Percentiles rank a stretch among this genome's conserved stretches.
phyloP scores from a whole-genome alignment of 805 yeast species.

The Clavispora santaluciae region DNA sequence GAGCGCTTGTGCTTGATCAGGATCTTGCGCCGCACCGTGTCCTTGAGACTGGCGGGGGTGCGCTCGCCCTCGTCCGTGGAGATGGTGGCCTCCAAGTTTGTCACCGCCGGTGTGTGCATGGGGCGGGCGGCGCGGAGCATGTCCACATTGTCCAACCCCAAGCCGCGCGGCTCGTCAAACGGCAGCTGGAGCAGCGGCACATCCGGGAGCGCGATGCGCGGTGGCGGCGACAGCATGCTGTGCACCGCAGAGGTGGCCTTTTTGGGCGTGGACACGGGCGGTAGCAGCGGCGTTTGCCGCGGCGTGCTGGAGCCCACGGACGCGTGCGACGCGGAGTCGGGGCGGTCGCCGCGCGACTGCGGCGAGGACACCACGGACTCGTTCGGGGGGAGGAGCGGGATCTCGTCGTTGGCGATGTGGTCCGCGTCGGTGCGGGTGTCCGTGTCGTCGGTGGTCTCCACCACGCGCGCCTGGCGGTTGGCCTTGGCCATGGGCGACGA shows the following conservation, averaged over 20 bases:
- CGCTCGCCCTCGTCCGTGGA: slow-evolving; percentile 3
- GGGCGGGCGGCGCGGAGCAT: slow-evolving; percentile 4
- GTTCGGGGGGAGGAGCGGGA: no score
- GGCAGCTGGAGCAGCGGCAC: slow-evolving; percentile 14
- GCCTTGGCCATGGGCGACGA: slow-evolving; percentile 40
- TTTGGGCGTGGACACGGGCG: slow-evolving; percentile 13
- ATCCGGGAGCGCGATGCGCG: slow-evolving; percentile 27
- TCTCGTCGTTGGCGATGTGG: slow-evolving; percentile 5
- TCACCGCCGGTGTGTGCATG: slow-evolving; percentile 27
- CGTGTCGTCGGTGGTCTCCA: slow-evolving; percentile 33
- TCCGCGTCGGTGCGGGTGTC: no score
- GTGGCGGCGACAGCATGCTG: slow-evolving; percentile 34
- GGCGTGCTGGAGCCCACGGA: slow-evolving; percentile 5
- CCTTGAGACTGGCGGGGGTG: slow-evolving; percentile 22
- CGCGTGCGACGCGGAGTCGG: neutral
- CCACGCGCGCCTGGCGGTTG: slow-evolving; percentile 42
- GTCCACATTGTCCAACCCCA: slow-evolving; percentile 37
- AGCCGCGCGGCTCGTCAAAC: slow-evolving; percentile 21
- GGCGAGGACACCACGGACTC: no score
- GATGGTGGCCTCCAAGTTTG: slow-evolving; percentile 28
- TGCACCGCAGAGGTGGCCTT: slow-evolving; percentile 2
- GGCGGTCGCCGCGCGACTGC: neutral
- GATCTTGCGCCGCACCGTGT: slow-evolving; percentile 27
- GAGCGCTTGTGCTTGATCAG: slow-evolving; percentile 39
- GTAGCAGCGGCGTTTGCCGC: slow-evolving; percentile 1